Base-by-base conservation (phyloP, 768 basidiomycete species). In the Naganishia kalamii region DNA sequence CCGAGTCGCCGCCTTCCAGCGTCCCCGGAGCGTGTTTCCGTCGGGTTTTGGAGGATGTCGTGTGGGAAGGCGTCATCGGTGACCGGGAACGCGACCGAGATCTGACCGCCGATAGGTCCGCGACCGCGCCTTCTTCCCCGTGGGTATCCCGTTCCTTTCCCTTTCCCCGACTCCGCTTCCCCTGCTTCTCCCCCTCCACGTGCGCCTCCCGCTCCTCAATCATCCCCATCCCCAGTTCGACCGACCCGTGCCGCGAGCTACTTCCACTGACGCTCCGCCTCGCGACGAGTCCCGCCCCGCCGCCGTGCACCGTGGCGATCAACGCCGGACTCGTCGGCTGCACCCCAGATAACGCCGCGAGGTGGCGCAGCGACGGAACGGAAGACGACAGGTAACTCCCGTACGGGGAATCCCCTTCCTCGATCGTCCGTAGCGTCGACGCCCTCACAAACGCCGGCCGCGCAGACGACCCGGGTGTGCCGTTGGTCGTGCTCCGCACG, bases 381-480 rank as follows among this genome's bases (percentile, higher is more conserved):
- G 50, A 64, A 19, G 49, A 43, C 25, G 63, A 50, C 4, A 59
- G 30, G 43, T 47, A 65, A 13, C 41, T 47, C n/a, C 64, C 64
- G 47, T 65, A 50, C 10, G 64, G 64, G 7, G 64, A 65, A 27
- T 65, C 64, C 8, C 54, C 64, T 54, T 65, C 64, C 21, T 65
- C 64, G 52, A 65, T 65, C 13, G 64, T 65, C 4, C 64, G 52
- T 21, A 65, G 29, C 11, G 64, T 59, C 2, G 64, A 65, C 25
- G 46, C 54, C n/a, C 64, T 52, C 25, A 64, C 47, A 44, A 43
- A 64, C 23, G 50, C 50, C n/a, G 63, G 63, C 46, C 63, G 40
- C 1, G 51, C 54, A 21, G 3, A 33, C 33, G 51, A 52, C 19
- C 51, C 27, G 23, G 35, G 51, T 25, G 51, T 52, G 32, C 3